Conservation (phyloP, 305 asterid genomes). For the Nicotiana rustica region DNA sequence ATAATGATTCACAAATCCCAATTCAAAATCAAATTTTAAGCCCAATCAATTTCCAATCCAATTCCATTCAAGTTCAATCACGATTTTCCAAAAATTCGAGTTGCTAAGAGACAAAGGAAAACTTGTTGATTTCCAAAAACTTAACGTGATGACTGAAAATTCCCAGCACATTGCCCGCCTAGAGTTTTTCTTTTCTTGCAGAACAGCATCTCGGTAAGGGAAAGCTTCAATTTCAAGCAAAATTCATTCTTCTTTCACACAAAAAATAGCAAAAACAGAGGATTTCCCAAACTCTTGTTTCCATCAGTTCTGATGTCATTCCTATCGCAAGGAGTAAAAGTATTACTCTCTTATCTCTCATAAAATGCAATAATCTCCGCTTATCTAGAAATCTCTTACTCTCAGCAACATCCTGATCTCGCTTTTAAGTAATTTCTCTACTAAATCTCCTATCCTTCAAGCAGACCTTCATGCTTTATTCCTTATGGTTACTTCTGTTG, state of each 20-base stretch:
- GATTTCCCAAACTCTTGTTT: neutral
- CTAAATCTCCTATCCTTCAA: neutral
- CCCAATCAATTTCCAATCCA: neutral
- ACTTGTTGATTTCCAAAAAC: neutral
- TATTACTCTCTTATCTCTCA: neutral
- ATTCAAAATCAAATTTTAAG: neutral
- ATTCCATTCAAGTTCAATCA: conserved; percentile 18
- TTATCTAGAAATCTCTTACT: neutral
- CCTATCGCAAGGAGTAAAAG: neutral
- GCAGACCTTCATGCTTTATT: neutral
- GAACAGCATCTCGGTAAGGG: neutral
- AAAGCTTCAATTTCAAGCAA: neutral
- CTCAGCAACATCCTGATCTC: conserved; percentile 5
- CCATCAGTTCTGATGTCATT: conserved; percentile 1
- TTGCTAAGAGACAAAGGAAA: neutral
- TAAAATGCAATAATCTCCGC: neutral
- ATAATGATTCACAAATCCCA: neutral
- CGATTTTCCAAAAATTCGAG: neutral
- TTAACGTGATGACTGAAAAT: neutral
- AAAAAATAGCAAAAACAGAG: neutral
- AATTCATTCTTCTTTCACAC: conserved; percentile 15
- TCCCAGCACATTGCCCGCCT: neutral
- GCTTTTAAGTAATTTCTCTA: neutral
- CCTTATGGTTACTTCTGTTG: neutral
- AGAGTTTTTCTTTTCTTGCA: conserved; percentile 7